A percentile compares a stretch with the other conserved stretches of the same genome.
Conservation (phyloP, 176 grass and related monocot genomes). For the Oryza glaberrima region DNA sequence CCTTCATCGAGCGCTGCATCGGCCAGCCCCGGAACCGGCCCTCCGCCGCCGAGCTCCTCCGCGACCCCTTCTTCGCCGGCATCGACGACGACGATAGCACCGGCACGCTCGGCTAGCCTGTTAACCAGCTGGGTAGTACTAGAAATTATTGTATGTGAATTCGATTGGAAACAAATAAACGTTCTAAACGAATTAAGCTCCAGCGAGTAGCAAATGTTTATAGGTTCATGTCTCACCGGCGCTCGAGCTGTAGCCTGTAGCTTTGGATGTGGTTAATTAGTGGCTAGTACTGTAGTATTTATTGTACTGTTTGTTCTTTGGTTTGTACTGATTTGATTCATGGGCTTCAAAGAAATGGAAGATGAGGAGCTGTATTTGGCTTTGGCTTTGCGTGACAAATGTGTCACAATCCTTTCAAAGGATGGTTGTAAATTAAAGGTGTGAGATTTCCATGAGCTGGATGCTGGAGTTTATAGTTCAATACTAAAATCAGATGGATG, state of each 20-base stretch:
- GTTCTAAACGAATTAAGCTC: conserved; percentile 9
- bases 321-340: conserved; percentile 27
- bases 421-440: background rate
- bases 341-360: conserved; percentile 18
- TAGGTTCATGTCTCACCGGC: conserved; percentile 19
- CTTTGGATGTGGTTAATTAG: background rate
- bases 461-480: background rate
- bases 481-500: background rate
- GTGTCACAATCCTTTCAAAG: background rate
- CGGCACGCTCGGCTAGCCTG: conserved; percentile 17
- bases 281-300: background rate
- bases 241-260: background rate
- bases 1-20: conserved; percentile 85
- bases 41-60: conserved; percentile 71
- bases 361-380: conserved; percentile 26
- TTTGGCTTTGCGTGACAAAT: background rate
- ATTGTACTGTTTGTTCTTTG: conserved; percentile 12
- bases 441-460: background rate
- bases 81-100: conserved; percentile 54
- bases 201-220: conserved; percentile 48
- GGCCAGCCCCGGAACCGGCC: conserved; percentile 65
- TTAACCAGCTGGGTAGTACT: background rate
- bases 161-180: background rate
- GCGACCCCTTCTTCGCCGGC: conserved; percentile 75
- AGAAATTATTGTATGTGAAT: background rate